Conservation (phyloP, 345 rosid species). For the Laguncularia racemosa region DNA sequence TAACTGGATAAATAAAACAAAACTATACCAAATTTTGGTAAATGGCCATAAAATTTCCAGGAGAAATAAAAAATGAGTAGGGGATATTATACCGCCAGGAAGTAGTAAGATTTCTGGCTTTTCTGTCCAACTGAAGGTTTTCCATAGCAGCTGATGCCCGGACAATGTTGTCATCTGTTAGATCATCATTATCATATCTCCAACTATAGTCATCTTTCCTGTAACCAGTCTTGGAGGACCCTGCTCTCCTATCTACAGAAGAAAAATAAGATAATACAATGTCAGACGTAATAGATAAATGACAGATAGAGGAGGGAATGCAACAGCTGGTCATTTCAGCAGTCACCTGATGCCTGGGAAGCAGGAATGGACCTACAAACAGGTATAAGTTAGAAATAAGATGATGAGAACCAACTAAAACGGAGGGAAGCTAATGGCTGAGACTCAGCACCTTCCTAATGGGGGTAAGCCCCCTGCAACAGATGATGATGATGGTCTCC, state of each 20-base stretch:
- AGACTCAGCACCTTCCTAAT: slow-evolving; percentile 54
- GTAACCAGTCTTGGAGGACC: slow-evolving; percentile 62
- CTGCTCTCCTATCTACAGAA: slow-evolving; percentile 68
- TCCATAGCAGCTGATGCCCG: slow-evolving; percentile 80
- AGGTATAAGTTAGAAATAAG: slow-evolving; percentile 6
- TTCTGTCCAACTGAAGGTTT: slow-evolving; percentile 92
- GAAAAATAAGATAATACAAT: slow-evolving; percentile 9
- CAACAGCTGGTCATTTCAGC: slow-evolving; percentile 8
- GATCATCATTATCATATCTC: slow-evolving; percentile 68
- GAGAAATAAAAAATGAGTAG: background rate
- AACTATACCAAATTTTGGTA: background rate
- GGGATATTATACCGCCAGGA: slow-evolving; percentile 67
- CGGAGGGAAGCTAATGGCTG: slow-evolving; percentile 2
- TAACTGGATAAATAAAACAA: no score
- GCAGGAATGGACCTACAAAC: slow-evolving; percentile 40
- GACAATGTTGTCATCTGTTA: slow-evolving; percentile 58
- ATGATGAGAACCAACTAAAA: slow-evolving; percentile 10
- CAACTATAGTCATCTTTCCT: slow-evolving; percentile 76
- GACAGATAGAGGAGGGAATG: slow-evolving; percentile 1
- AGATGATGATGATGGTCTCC: slow-evolving; percentile 66
- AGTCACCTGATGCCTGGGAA: slow-evolving; percentile 69
- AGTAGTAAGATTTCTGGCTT: slow-evolving; percentile 72
- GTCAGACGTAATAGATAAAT: slow-evolving; percentile 8
- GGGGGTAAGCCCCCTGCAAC: slow-evolving; percentile 92
- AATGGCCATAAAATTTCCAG: background rate